Conservation (phyloP, 192 early-diverging fungal species). For the Coemansia sp. region DNA sequence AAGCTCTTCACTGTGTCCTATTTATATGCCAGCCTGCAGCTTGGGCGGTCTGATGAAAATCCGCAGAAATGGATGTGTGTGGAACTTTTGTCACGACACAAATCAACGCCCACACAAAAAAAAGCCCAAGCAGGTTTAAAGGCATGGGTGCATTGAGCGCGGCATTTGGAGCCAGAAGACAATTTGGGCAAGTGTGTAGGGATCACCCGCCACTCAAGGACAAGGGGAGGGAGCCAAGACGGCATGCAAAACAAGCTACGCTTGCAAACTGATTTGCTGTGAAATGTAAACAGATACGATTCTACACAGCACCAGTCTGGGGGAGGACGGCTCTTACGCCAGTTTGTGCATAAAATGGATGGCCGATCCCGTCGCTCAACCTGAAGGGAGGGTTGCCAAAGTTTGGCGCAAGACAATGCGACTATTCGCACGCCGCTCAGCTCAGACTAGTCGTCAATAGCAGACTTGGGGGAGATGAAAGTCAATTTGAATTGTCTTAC, state of each 20-base stretch:
- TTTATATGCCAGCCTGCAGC: conserved; percentile 4
- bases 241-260: not conserved
- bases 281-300: conserved; percentile 1
- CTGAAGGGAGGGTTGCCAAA: not conserved
- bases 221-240: not conserved
- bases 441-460: not conserved
- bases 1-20: not conserved
- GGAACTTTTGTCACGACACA: not conserved
- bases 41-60: conserved; percentile 7
- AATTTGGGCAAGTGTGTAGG: not conserved
- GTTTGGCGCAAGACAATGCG: not conserved
- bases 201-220: conserved; percentile 3
- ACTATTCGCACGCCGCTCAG: not conserved
- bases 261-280: not conserved
- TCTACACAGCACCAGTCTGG: not conserved
- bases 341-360: not conserved
- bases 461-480: not conserved
- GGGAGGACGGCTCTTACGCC: not conserved
- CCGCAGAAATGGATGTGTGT: conserved; percentile 1
- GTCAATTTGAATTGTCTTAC: not conserved
- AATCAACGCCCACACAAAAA: not conserved
- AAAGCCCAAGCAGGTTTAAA: not conserved
- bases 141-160: not conserved
- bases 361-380: not conserved
- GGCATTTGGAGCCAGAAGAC: not conserved